Conservation (phyloP, 2,329 filamentous ascomycete species). For the Aspergillus brunneoviolaceus region DNA sequence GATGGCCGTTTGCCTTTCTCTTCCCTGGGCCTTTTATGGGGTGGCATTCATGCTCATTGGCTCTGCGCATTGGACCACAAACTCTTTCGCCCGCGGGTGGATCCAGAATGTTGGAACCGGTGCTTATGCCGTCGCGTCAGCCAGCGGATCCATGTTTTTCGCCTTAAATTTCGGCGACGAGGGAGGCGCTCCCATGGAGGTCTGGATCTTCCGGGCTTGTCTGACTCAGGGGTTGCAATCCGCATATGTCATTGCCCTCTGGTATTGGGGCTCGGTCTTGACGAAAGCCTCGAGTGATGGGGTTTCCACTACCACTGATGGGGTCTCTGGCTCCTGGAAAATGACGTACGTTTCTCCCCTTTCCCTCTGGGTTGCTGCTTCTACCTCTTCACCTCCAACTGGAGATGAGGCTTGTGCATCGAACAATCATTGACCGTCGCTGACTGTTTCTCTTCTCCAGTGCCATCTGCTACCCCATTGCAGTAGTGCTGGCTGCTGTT, state of each 20-base stretch:
- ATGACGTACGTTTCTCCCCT: constrained; percentile 30
- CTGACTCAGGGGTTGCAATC: constrained; percentile 66
- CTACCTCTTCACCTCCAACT: too few species aligned
- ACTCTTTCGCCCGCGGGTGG: constrained; percentile 46
- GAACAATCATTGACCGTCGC: background rate
- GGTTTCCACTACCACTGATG: constrained; percentile 32
- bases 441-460: constrained; percentile 22
- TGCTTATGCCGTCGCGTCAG: constrained; percentile 61
- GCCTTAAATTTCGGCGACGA: constrained; percentile 65
- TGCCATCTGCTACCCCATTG: constrained; percentile 57
- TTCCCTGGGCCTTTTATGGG: constrained; percentile 63
- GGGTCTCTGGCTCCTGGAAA: constrained; percentile 42
- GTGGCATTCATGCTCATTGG: constrained; percentile 62
- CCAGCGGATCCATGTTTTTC: constrained; percentile 63
- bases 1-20: constrained; percentile 55
- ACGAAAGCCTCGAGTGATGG: constrained; percentile 47
- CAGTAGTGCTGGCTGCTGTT: constrained; percentile 55
- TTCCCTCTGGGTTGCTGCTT: too few species aligned
- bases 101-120: constrained; percentile 61
- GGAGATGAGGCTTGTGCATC: too few species aligned
- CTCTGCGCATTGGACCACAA: constrained; percentile 53
- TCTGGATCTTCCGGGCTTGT: constrained; percentile 66
- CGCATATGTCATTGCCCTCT: constrained; percentile 63
- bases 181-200: constrained; percentile 59
- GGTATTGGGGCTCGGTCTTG: constrained; percentile 63